These are phyloP conservation scores for Ogataea methylovora DNA, from an alignment of 805 yeast species.

Conservation along the genomic window DNA sequence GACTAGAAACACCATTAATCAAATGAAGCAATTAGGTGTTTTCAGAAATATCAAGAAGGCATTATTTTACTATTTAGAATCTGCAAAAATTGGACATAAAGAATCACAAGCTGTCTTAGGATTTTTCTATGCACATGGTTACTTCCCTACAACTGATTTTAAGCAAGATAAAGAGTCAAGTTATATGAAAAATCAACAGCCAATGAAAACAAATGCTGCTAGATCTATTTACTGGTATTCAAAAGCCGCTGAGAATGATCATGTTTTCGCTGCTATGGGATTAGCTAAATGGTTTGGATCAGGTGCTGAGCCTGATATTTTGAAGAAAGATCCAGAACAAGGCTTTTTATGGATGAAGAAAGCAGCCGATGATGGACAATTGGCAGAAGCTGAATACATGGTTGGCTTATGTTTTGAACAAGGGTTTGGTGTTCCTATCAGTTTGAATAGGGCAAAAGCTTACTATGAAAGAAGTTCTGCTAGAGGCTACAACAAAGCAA, in stretches of 20 bases:
- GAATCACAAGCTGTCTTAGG: slow-evolving; percentile 69
- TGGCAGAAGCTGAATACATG: slow-evolving; percentile 60
- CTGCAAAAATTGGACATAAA: slow-evolving; percentile 53
- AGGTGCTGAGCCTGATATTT: slow-evolving; percentile 50
- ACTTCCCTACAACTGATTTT: slow-evolving; percentile 24
- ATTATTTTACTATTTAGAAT: slow-evolving; percentile 44
- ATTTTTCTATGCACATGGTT: slow-evolving; percentile 65
- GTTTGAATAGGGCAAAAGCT: slow-evolving; percentile 34
- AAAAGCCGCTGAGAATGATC: slow-evolving; percentile 56
- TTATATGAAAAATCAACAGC: slow-evolving; percentile 32
- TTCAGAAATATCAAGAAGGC: slow-evolving; percentile 33
- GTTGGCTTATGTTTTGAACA: slow-evolving; percentile 61
- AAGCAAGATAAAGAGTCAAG: slow-evolving; percentile 23
- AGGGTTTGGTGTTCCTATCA: slow-evolving; percentile 48
- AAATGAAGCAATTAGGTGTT: slow-evolving; percentile 23
- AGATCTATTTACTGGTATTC: slow-evolving; percentile 70
- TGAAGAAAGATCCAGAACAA: slow-evolving; percentile 50
- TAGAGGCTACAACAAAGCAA: slow-evolving; percentile 53
- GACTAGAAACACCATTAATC: slow-evolving; percentile 23
- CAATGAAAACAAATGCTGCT: slow-evolving; percentile 33
- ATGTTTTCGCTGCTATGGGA: slow-evolving; percentile 63
- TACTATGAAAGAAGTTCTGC: slow-evolving; percentile 57
- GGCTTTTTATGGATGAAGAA: slow-evolving; percentile 61
- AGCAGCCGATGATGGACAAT: slow-evolving; percentile 50
- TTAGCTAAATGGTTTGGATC: slow-evolving; percentile 73